A percentile compares a stretch with the other conserved stretches of the same genome.
Evolutionary conservation across 306 rosid genomes (phyloP).

Genomic region (Lathyrus tuberosus): DNA sequence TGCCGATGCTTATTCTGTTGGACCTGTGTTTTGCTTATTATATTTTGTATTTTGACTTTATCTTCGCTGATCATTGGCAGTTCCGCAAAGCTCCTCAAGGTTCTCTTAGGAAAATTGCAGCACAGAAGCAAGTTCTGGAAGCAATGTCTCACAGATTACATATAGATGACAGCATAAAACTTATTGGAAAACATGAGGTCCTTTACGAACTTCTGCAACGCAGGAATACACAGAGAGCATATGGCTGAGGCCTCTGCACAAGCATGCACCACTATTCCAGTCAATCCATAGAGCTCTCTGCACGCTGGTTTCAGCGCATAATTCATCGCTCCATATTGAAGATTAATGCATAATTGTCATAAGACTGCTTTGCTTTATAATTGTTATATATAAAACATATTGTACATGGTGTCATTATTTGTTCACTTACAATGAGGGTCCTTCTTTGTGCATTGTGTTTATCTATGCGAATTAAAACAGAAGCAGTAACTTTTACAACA

Average conservation of each 20-base stretch:
- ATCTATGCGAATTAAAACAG: constrained; percentile 15
- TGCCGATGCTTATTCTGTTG: background rate
- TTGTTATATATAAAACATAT: background rate
- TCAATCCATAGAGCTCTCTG: constrained; percentile 75
- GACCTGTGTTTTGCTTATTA: background rate
- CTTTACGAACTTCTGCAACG: constrained; percentile 86
- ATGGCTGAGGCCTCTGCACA: constrained; percentile 84
- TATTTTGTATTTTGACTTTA: constrained; percentile 30
- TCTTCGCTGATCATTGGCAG: constrained; percentile 49
- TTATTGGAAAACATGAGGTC: constrained; percentile 83
- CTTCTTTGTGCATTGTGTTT: constrained; percentile 3
- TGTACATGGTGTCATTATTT: constrained; percentile 17
- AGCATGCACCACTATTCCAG: constrained; percentile 69
- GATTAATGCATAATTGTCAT: constrained; percentile 18
- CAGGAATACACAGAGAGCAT: constrained; percentile 65
- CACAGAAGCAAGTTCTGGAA: constrained; percentile 82
- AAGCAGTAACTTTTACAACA: constrained; percentile 24
- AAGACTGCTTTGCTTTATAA: background rate
- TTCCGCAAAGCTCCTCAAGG: constrained; percentile 88
- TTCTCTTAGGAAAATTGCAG: constrained; percentile 69
- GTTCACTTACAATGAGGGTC: constrained; percentile 26
- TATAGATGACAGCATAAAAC: constrained; percentile 79
- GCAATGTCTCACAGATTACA: constrained; percentile 93
- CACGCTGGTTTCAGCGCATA: constrained; percentile 73
- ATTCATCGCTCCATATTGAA: constrained; percentile 25